Conservation (phyloP, 1,139 yeast species). For the Hyphopichia buzzinii region DNA sequence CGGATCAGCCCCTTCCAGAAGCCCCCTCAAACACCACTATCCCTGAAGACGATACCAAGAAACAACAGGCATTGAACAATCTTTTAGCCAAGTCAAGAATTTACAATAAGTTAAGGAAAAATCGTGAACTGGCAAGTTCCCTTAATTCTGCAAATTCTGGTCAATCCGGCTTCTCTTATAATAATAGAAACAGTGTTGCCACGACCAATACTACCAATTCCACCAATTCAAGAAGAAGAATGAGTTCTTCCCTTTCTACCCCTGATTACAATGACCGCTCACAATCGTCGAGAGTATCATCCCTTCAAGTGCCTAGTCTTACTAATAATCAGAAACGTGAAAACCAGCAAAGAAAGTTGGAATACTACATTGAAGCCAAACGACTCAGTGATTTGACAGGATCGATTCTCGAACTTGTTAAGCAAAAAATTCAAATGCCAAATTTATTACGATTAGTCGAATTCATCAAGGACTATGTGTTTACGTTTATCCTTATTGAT, state of each 20-base stretch:
- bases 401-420: constrained; percentile 11
- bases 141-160: constrained; percentile 24
- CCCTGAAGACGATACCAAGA: constrained; percentile 21
- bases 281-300: constrained; percentile 3
- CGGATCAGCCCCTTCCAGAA: neutral
- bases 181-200: constrained; percentile 25
- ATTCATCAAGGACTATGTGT: constrained; percentile 35
- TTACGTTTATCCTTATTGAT: constrained; percentile 41
- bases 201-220: constrained; percentile 21
- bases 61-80: constrained; percentile 27
- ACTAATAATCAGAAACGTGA: constrained; percentile 28
- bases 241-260: constrained; percentile 19
- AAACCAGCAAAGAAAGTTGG: constrained; percentile 33
- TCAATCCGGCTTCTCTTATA: constrained; percentile 16
- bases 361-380: constrained; percentile 34
- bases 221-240: constrained; percentile 21
- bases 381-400: constrained; percentile 18
- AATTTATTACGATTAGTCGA: constrained; percentile 32
- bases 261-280: constrained; percentile 11
- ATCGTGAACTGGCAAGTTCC: constrained; percentile 38
- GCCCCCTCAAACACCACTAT: constrained; percentile 1
- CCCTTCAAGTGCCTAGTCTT: constrained; percentile 10
- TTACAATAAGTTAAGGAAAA: constrained; percentile 37
- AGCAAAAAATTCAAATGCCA: constrained; percentile 10
- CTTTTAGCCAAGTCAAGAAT: constrained; percentile 36